Base-by-base conservation (phyloP, 345 rosid genomes). In the Angophora floribunda region DNA sequence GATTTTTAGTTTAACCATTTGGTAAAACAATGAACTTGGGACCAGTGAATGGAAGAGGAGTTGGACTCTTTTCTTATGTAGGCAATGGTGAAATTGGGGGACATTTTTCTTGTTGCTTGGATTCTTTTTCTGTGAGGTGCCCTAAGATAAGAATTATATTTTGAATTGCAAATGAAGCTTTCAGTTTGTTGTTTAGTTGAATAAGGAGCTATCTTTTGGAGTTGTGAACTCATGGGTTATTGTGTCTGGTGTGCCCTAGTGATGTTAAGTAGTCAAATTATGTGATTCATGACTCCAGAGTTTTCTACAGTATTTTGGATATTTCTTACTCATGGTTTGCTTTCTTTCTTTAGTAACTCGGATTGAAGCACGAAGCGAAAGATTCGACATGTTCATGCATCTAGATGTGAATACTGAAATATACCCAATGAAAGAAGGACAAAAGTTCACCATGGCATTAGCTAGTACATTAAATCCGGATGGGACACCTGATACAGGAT, bases 401-500 rank as follows among this genome's bases (percentile, higher is more conserved):
- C 89, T 95, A 51, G 98, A 96, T 92, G 91, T 96, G 85, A 95
- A 95, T 91, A 89, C 94, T 3, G 99, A 96, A 87, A 82, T 95
- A 87, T 95, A 95, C 89, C 95, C 96, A 2, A 89, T 96, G 93
- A 90, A 88, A 79, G 95, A 91, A 45, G 94, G 92, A 85, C 96
- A 95, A 57, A 96, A 94, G 91, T 96, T 96, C 88, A 92, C 95
- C 67, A 85, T 95, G 91, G 97, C 97, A 0, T 87, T 96, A 91
- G 97, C 98, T 89, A 93, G 92, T 85, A 95, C 99, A 0, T 88
- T 96, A 79, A 95, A 96, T 89, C 90, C 93, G 89, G 97, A 96
- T 90, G 99, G 99, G 52, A 95, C 96, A 86, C 96, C 97, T 4
- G 97, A 96, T 90, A 90, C 99, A 26, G 96, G 95, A 89, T 95